Conservation (phyloP, 2,329 filamentous ascomycete species). For the Akanthomyces lecanii region DNA sequence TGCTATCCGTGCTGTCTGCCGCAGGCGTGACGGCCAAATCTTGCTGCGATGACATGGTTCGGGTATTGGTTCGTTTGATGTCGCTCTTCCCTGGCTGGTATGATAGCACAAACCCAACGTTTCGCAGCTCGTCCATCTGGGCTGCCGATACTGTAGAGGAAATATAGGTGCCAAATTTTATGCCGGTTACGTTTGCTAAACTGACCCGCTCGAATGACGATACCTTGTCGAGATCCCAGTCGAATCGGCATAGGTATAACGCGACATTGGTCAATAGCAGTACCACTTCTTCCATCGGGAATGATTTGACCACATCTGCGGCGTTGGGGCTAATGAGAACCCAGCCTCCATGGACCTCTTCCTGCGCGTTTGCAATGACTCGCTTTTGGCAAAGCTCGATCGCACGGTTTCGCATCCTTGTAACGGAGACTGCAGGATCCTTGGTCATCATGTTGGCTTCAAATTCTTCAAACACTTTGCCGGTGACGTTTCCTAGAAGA, state of each 20-base stretch:
- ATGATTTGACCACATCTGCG: conserved; percentile 63
- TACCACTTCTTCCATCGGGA: conserved; percentile 83
- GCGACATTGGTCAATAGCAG: conserved; percentile 81
- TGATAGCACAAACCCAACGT: conserved; percentile 76
- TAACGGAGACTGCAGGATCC: conserved; percentile 84
- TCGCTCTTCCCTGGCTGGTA: conserved; percentile 71
- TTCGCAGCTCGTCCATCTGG: conserved; percentile 72
- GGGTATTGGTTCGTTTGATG: conserved; percentile 76
- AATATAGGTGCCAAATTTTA: conserved; percentile 83
- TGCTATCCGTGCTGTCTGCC: conserved; percentile 22
- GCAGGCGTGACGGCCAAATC: conserved; percentile 22
- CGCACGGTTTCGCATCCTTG: conserved; percentile 78
- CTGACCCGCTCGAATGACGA: conserved; percentile 84
- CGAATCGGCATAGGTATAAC: conserved; percentile 84
- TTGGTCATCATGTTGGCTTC: conserved; percentile 89
- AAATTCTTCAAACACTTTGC: conserved; percentile 87
- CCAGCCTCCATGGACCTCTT: conserved; percentile 88
- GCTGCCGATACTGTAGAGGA: conserved; percentile 77
- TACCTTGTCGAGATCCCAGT: conserved; percentile 94
- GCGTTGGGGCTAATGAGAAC: conserved; percentile 73
- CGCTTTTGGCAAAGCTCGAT: conserved; percentile 86
- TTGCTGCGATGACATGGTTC: conserved; percentile 62
- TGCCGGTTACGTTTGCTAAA: conserved; percentile 64
- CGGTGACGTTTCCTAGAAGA: conserved; percentile 81
- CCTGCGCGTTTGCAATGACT: conserved; percentile 75